These are phyloP conservation scores for Lagerstroemia fauriei DNA, from an alignment of 441 rosid genomes.

Conservation along the genomic window DNA sequence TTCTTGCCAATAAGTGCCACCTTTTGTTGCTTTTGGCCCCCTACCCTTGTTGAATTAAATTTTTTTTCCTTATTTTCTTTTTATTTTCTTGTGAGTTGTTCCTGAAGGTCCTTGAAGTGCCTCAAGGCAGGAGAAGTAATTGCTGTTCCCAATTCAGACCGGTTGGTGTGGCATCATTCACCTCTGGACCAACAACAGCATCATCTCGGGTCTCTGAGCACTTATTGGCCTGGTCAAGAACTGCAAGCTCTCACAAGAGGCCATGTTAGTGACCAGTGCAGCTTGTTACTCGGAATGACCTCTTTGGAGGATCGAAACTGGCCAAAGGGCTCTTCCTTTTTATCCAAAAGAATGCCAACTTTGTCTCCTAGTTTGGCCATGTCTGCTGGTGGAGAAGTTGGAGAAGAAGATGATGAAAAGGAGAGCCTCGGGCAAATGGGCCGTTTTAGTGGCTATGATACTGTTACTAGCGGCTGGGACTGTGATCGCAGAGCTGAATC, in stretches of 20 bases:
- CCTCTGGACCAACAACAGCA: conserved; percentile 8
- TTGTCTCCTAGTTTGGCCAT: conserved; percentile 63
- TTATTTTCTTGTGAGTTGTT: not conserved
- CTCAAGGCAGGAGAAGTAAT: conserved; percentile 56
- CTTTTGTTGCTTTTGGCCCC: not conserved
- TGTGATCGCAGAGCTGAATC: conserved; percentile 20
- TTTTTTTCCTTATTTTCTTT: not conserved
- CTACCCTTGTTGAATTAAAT: not conserved
- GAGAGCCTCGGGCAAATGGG: conserved; percentile 17
- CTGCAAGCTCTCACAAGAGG: conserved; percentile 20
- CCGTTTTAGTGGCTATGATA: not conserved
- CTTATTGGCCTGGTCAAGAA: conserved; percentile 8
- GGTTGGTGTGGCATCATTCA: conserved; percentile 37
- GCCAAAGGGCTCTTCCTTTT: conserved; percentile 24
- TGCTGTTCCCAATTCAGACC: conserved; percentile 39
- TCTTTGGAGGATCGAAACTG: conserved; percentile 37
- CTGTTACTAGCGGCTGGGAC: not conserved
- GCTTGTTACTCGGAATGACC: conserved; percentile 35
- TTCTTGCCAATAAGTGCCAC: conserved; percentile 10
- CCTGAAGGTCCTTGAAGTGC: conserved; percentile 70
- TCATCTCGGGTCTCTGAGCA: conserved; percentile 8
- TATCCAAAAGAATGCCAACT: conserved; percentile 37
- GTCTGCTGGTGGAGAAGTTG: conserved; percentile 42
- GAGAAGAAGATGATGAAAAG: conserved; percentile 32
- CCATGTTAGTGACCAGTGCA: conserved; percentile 32